A percentile compares a stretch with the other conserved stretches of the same genome.
Evolutionary conservation across 1,139 yeast species (phyloP).

Genomic region (Starmera stellimalicola): DNA sequence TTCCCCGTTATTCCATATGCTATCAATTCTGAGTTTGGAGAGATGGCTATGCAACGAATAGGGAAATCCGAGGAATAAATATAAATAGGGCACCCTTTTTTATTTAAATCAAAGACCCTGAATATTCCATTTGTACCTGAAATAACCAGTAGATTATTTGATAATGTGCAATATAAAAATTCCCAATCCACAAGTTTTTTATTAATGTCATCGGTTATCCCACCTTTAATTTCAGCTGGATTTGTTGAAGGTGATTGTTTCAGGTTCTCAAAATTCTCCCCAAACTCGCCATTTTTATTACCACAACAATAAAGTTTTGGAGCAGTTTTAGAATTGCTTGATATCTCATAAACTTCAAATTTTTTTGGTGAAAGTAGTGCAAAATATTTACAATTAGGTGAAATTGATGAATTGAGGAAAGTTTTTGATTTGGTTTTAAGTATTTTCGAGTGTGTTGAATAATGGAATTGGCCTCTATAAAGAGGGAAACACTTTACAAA

Average conservation of each 20-base stretch:
- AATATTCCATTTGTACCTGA: conserved; percentile 70
- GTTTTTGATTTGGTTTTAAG: conserved; percentile 40
- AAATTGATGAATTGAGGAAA: conserved; percentile 52
- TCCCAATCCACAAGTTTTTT: conserved; percentile 39
- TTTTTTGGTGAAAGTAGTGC: conserved; percentile 56
- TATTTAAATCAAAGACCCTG: conserved; percentile 50
- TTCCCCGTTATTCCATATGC: conserved; percentile 82
- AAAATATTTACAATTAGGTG: conserved; percentile 51
- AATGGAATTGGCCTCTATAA: conserved; percentile 58
- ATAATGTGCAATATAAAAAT: conserved; percentile 53
- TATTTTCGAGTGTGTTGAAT: conserved; percentile 50
- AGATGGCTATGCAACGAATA: conserved; percentile 65
- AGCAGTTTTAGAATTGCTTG: conserved; percentile 29
- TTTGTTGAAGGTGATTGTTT: conserved; percentile 16
- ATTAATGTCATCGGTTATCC: conserved; percentile 12
- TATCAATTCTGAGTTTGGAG: conserved; percentile 53
- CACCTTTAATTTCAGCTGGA: conserved; percentile 16
- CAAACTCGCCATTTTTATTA: conserved; percentile 57
- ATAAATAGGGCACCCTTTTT: conserved; percentile 55
- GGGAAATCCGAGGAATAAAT: conserved; percentile 66
- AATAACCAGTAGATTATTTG: conserved; percentile 51
- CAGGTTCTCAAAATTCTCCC: conserved; percentile 33
- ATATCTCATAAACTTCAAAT: conserved; percentile 63
- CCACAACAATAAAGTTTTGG: conserved; percentile 66
- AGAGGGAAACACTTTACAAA: conserved; percentile 79